Percentiles rank a stretch among this genome's conserved stretches.
phyloP scores from a whole-genome alignment of 805 yeast species.

The Starmerella floris region DNA sequence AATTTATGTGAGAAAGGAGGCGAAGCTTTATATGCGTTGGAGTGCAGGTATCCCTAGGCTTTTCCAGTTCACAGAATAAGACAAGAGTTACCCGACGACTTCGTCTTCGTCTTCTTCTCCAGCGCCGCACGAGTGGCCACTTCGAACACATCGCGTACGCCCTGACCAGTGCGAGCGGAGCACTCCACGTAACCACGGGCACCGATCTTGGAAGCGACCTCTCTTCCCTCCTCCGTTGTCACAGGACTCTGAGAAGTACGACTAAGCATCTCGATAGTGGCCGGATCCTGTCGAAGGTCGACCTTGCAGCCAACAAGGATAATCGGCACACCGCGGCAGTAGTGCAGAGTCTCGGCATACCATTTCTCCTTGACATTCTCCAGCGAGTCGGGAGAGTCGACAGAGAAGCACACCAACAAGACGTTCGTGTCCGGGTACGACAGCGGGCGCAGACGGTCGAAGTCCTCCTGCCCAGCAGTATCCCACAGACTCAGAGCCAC shows the following conservation, averaged over 20 bases:
- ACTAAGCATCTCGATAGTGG: slow-evolving; percentile 60
- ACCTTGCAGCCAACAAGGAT: slow-evolving; percentile 84
- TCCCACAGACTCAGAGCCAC: slow-evolving; percentile 94
- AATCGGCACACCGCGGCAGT: slow-evolving; percentile 89
- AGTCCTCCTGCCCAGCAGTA: slow-evolving; percentile 98
- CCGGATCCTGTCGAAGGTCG: slow-evolving; percentile 73
- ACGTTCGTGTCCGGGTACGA: slow-evolving; percentile 90
- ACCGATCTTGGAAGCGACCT: slow-evolving; percentile 79
- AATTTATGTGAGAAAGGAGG: background rate
- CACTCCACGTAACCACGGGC: slow-evolving; percentile 80
- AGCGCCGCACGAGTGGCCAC: slow-evolving; percentile 86
- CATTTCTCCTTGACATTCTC: slow-evolving; percentile 93
- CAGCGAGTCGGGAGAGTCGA: slow-evolving; percentile 81
- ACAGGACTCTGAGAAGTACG: slow-evolving; percentile 72
- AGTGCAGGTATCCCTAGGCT: background rate
- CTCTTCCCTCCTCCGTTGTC: slow-evolving; percentile 66
- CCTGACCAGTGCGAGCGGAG: slow-evolving; percentile 74
- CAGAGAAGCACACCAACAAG: slow-evolving; percentile 78
- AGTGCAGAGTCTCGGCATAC: slow-evolving; percentile 86
- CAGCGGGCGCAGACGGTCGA: slow-evolving; percentile 81
- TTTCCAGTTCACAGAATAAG: slow-evolving; percentile 9
- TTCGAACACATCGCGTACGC: slow-evolving; percentile 86
- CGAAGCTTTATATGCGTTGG: background rate
- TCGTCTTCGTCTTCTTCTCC: slow-evolving; percentile 22
- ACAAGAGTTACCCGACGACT: slow-evolving; percentile 16